Percentiles rank a stretch among this genome's conserved stretches.
These are phyloP conservation scores for Phoma sp. DNA, from an alignment of 2,329 filamentous ascomycete species.

Conservation along the genomic window DNA sequence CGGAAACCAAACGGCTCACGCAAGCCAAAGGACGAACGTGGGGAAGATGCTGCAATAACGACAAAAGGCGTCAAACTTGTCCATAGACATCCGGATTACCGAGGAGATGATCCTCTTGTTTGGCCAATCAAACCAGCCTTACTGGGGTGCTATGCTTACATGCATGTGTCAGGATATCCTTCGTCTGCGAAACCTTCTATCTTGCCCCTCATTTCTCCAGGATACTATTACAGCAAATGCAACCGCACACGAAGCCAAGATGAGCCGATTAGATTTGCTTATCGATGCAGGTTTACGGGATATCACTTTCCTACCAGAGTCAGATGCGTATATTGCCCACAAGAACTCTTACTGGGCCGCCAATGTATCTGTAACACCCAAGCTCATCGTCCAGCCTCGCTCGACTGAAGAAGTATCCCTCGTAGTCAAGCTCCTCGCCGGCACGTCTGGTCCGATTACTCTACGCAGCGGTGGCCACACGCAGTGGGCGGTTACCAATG, in stretches of 20 bases:
- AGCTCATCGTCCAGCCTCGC: background rate
- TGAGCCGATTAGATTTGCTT: background rate
- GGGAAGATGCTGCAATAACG: too few relatives aligned
- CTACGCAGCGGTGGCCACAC: slow-evolving; percentile 33
- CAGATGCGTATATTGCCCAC: background rate
- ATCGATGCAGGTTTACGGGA: background rate
- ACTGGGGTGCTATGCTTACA: too few relatives aligned
- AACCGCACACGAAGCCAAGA: background rate
- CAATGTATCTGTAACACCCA: background rate
- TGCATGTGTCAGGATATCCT: too few relatives aligned
- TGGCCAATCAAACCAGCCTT: too few relatives aligned
- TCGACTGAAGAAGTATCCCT: background rate
- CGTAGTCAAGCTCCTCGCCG: background rate
- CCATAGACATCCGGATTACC: too few relatives aligned
- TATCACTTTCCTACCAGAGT: background rate
- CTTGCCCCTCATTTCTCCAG: too few relatives aligned
- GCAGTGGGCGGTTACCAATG: slow-evolving; percentile 34
- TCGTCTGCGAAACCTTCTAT: too few relatives aligned
- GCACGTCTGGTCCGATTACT: background rate
- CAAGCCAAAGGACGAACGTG: too few relatives aligned
- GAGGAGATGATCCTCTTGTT: too few relatives aligned
- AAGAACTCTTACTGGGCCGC: slow-evolving; percentile 1
- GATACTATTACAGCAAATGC: too few relatives aligned
- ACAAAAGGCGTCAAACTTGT: too few relatives aligned
- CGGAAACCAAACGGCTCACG: too few relatives aligned